Base-by-base conservation (phyloP, 2,329 filamentous ascomycete genomes). In the Cryphonectria parasitica region DNA sequence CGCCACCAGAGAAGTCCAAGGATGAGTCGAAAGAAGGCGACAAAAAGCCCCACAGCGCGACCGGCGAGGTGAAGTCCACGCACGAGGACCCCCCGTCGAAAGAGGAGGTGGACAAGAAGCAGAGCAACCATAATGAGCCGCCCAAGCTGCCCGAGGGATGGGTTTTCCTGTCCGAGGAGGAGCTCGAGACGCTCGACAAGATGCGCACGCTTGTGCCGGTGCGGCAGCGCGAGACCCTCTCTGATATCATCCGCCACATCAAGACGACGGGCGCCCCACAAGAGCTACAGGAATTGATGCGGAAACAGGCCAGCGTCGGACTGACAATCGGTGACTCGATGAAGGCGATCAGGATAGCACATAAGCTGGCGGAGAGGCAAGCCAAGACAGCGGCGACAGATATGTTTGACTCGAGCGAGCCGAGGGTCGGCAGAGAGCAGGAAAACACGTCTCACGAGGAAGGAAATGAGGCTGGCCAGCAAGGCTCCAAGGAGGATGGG, bases 261-360 rank as follows among this genome's bases (percentile, higher is more conserved):
- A 89, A 90, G 81, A 84, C 85, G 72, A 85, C 90, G 58, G 94
- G 94, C 13, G 88, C 94, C 22, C 92, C 93, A 0, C 76, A 82
- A 31, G 92, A 94, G 77, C 81, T 94, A 25, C 86, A 87, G 68
- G 86, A 91, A 54, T 76, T 89, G 71, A 79, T 89, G 58, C 77
- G 80, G 52, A 86, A 87, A 74, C 85, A 91, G 67, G 86, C 91
- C 79, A 84, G 89, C 66, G 85, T 85, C 74, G 81, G 75, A 0
- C 72, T 78, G 41, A 75, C 75, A 75, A 77, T 83, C 83, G 76
- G 82, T 78, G 79, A 85, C 15, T 88, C 89, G 25, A 87, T 91
- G 56, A 90, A 89, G 78, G 79, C 90, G 68, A 84, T 88, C 75
- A 83, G 85, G 41, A 80, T 90, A 72, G 84, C 87, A 28, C 85